These are phyloP conservation scores for Podospora australis DNA, from an alignment of 495 filamentous ascomycete genomes.

Conservation along the genomic window DNA sequence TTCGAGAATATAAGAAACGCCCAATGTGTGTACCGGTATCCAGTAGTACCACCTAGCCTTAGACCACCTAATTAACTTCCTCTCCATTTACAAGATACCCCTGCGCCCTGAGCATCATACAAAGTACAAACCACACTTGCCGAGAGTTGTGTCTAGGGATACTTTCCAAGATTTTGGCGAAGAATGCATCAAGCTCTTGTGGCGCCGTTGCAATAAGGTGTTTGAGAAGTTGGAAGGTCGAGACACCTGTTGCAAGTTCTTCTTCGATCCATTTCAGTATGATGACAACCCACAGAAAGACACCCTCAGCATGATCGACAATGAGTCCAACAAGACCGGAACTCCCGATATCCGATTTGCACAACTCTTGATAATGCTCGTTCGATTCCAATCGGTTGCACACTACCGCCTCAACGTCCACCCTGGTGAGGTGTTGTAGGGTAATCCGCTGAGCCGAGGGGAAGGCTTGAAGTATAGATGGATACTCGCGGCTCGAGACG, in stretches of 20 bases:
- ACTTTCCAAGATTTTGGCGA: not conserved
- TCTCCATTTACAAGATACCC: not conserved
- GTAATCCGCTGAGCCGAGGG: not conserved
- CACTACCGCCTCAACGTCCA: not conserved
- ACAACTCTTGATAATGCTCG: not conserved
- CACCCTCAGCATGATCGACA: not conserved
- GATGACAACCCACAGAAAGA: not conserved
- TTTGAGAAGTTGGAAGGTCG: not conserved
- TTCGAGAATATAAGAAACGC: not conserved
- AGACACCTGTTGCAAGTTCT: not conserved
- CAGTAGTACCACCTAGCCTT: not conserved
- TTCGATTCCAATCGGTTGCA: not conserved
- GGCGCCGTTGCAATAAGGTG: not conserved
- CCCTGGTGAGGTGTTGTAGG: not conserved
- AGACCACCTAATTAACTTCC: not conserved
- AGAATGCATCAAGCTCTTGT: not conserved
- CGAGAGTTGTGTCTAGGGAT: not conserved
- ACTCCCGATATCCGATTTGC: not conserved
- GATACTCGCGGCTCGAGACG: slow-evolving; percentile 34
- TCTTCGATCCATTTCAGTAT: not conserved
- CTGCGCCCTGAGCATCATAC: not conserved
- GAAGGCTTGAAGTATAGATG: not conserved
- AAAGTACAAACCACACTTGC: not conserved
- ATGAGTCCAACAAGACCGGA: not conserved
- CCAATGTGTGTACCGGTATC: not conserved